These are phyloP conservation scores for Malassezia equina DNA, from an alignment of 1,284 basidiomycete genomes.

Conservation along the genomic window DNA sequence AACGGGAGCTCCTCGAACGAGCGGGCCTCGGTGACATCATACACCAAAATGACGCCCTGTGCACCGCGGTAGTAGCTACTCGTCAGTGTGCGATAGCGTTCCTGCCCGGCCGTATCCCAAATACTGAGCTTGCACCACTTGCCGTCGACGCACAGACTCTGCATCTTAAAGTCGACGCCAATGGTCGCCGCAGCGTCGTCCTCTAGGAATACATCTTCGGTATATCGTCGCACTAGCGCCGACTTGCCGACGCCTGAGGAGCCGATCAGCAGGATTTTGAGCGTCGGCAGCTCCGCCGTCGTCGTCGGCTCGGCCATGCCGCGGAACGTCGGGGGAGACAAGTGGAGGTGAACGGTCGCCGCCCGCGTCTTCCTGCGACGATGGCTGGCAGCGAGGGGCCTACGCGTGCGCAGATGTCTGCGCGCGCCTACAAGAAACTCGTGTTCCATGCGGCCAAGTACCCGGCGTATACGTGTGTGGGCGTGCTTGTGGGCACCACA, in stretches of 20 bases:
- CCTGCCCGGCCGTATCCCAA: constrained; percentile 51
- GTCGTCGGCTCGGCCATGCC: constrained; percentile 18
- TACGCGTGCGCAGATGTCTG: neutral
- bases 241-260: constrained; percentile 81
- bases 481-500: constrained; percentile 12
- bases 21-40: constrained; percentile 80
- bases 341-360: neutral
- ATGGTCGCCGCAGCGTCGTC: constrained; percentile 94
- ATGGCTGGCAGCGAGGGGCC: neutral
- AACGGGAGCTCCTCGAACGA: constrained; percentile 82
- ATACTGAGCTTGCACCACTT: constrained; percentile 54
- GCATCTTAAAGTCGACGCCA: constrained; percentile 55
- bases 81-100: constrained; percentile 67
- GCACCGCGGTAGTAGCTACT: constrained; percentile 85
- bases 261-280: constrained; percentile 56
- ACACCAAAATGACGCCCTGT: constrained; percentile 87
- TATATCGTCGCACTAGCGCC: constrained; percentile 80
- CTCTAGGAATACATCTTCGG: constrained; percentile 90
- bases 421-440: constrained; percentile 17
- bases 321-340: neutral
- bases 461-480: constrained; percentile 10
- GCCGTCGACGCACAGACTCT: constrained; percentile 51
- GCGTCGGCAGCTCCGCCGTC: constrained; percentile 38
- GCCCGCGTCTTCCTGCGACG: neutral
- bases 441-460: constrained; percentile 20